Evolutionary conservation across 345 rosid species (phyloP), one percentile per base, ranked within the genome.

Genomic region (Eucalyptus guilfoylei): DNA sequence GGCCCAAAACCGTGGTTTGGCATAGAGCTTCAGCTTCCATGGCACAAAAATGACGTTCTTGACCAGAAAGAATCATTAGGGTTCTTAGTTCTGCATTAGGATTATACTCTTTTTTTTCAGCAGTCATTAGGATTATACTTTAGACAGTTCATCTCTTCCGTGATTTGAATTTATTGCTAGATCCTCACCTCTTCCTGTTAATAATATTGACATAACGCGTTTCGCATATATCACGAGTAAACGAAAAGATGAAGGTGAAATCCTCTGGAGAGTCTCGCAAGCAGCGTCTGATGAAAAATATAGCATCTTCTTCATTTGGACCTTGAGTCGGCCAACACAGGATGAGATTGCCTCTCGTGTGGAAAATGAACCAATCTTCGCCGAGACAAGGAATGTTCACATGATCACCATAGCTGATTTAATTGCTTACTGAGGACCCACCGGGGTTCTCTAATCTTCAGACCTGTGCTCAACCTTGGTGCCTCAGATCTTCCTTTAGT

Each of bases 401-500:
- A 94, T 95, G 96, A 95, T 92, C 90, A 91, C 94, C 44, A 96
- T 94, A 89, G 97, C 98, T 89, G 97, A 97, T 90, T 95, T 97
- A 95, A 99, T 98, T 88, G 96, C 99, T 7, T 96, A 97, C 69
- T 89, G 94, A 93, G 99, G 99, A 76, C 99, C 99, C 8, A 96
- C 98, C n/a, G 95, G 96, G 99, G 97, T 76, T 97, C 91, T 92
- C 99, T 12, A 95, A 97, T 91, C 98, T 98, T 90, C 99, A 97
- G 89, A 98, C 99, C 89, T 93, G 98, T 86, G 97, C 98, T 97
- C 90, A 98, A 96, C 92, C 99, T 97, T 83, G 95, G 98, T 86
- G 99, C 98, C 88, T 96, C 99, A 49, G 98, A 96, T 95, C 96
- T 97, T 93, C 99, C 99, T 91, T 96, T 95, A 76, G 97, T 95